These are phyloP conservation scores for Arabidopsis thaliana DNA, from an alignment of 345 rosid species.

Conservation along the genomic window TAIR10.1 NC_003074.8:19890501-19891000, in stretches of 20 bases:
- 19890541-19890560: slow-evolving; percentile 24
- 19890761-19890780: slow-evolving; percentile 62
- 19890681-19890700: slow-evolving; percentile 73
- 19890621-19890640: slow-evolving; percentile 25
- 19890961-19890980: slow-evolving; percentile 22
- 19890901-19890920: slow-evolving; percentile 13
- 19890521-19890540: slow-evolving; percentile 2
- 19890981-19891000: not conserved
- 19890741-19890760: slow-evolving; percentile 62
- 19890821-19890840: slow-evolving; percentile 77
- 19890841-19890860: not conserved
- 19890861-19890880: slow-evolving; percentile 2
- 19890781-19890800: slow-evolving; percentile 89
- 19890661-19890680: slow-evolving; percentile 25
- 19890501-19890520: slow-evolving; percentile 16
- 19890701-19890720: slow-evolving; percentile 76
- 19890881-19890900: not conserved
- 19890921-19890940: slow-evolving; percentile 23
- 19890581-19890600: not conserved
- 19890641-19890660: slow-evolving; percentile 1
- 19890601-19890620: slow-evolving; percentile 22
- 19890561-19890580: not conserved
- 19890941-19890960: slow-evolving; percentile 24
- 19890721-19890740: slow-evolving; percentile 44
- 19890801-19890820: slow-evolving; percentile 95